Base-by-base conservation (phyloP, 495 filamentous ascomycete species). In the Patellaria atrata region DNA sequence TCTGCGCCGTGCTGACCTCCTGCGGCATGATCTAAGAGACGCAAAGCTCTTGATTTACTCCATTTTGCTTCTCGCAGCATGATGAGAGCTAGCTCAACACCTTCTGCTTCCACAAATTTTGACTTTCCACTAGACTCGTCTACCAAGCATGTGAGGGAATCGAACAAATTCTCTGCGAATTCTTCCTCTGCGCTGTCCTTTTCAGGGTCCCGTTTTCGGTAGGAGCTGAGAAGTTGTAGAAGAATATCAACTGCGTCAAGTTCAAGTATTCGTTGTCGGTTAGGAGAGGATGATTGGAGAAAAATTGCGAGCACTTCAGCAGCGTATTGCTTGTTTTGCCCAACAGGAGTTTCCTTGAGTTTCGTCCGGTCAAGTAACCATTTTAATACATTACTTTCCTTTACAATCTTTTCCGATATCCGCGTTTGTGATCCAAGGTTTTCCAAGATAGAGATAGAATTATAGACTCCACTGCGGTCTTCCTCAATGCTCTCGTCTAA, bases 281-380 rank as follows among this genome's bases (percentile, higher is more conserved):
- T 87, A 11, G 64, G 52, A 0, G 62, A 30, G 10, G 77, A 77
- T 5, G 77, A 77, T 50, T 85, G 80, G 10, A 80, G 55, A 0
- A 99, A 58, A 34, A 99, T 92, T 2, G 87, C 80, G 11, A 99
- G 61, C 10, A 96, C 67, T 56, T 99, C 89, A 6, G 89, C 83
- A 0, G 84, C 70, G 48, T 96, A 99, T 53, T 94, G 89, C 52
- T 86, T 94, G 55, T 99, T 99, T 56, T 99, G 89, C 16, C 64
- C 62, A 5, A 77, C 65, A 0, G 63, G 61, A 4, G 56, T 58
- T 51, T 85, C 78, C 31, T 64, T 66, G 26, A 62, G 56, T 41
- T 75, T 68, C 36, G 81, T 73, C 13, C 91, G 71, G 16, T 64
- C 59, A 11, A 93, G 57, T 5, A 96, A 67, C 82, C 82, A 94